Evolutionary conservation across 176 grass and related monocot genomes (phyloP).

Genomic region (Metroxylon sagu): DNA sequence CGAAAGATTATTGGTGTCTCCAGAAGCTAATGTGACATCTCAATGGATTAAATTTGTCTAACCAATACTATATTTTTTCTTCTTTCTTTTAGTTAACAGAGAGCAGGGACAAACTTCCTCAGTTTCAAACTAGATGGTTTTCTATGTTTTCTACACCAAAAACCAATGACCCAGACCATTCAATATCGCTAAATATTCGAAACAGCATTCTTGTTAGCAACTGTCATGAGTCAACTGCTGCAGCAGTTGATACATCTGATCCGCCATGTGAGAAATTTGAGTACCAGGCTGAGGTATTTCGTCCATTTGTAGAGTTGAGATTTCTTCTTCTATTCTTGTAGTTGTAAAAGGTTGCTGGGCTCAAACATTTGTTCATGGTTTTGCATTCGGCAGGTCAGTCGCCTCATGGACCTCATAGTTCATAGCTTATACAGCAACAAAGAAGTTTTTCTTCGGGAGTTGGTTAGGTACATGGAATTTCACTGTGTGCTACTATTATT

Average conservation of each 20-base stretch:
- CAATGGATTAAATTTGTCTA: neutral
- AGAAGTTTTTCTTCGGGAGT: constrained; percentile 90
- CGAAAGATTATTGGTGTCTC: neutral
- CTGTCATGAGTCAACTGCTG: constrained; percentile 55
- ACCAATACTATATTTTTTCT: neutral
- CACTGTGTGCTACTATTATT: neutral
- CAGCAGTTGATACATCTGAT: constrained; percentile 52
- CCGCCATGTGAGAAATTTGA: constrained; percentile 48
- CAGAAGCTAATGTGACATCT: neutral
- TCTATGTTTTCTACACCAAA: constrained; percentile 33
- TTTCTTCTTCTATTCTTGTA: constrained; percentile 1
- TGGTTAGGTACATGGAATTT: constrained; percentile 56
- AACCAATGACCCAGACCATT: constrained; percentile 7
- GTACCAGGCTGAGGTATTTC: constrained; percentile 88
- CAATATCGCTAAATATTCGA: constrained; percentile 19
- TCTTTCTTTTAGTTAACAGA: constrained; percentile 40
- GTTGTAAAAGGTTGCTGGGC: neutral
- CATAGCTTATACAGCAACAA: constrained; percentile 99
- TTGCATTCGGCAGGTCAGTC: constrained; percentile 59
- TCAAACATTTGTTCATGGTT: no score
- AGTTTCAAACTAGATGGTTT: constrained; percentile 40
- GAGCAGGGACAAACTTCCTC: constrained; percentile 16
- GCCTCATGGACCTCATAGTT: constrained; percentile 98
- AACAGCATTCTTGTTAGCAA: constrained; percentile 30
- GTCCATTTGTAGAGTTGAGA: neutral